Conservation (phyloP, 352 stramenopile species). For the Pythium phragmiticola region DNA sequence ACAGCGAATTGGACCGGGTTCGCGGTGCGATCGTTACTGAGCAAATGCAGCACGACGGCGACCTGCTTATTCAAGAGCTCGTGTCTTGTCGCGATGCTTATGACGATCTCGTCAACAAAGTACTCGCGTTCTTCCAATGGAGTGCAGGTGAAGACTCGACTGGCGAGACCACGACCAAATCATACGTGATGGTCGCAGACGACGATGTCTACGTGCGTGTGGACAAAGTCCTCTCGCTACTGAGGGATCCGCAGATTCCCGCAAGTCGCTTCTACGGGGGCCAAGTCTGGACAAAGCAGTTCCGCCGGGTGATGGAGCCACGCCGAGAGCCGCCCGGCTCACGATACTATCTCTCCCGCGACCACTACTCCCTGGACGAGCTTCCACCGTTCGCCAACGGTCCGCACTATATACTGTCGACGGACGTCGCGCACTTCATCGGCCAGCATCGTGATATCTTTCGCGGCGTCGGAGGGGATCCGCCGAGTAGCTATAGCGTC, state of each 20-base stretch:
- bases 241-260: not conserved
- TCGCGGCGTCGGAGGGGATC: conserved; percentile 10
- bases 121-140: conserved; percentile 46
- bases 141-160: conserved; percentile 1
- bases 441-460: conserved; percentile 21
- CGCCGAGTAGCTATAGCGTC: conserved; percentile 8
- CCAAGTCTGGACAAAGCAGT: conserved; percentile 38
- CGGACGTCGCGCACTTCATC: conserved; percentile 33
- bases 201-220: conserved; percentile 47
- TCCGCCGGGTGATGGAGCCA: conserved; percentile 14
- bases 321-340: not conserved
- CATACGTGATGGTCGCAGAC: conserved; percentile 47
- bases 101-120: conserved; percentile 45
- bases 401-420: conserved; percentile 38
- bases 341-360: conserved; percentile 27
- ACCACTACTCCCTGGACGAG: conserved; percentile 26
- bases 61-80: conserved; percentile 53
- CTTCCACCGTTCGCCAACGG: conserved; percentile 41
- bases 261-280: conserved; percentile 31
- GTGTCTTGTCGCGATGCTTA: conserved; percentile 51
- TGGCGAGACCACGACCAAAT: conserved; percentile 22
- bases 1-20: not conserved
- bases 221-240: not conserved
- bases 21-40: conserved; percentile 23
- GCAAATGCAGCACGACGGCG: conserved; percentile 26